Evolutionary conservation across 768 basidiomycete genomes (phyloP).

Genomic region (Auricularia sp.): DNA sequence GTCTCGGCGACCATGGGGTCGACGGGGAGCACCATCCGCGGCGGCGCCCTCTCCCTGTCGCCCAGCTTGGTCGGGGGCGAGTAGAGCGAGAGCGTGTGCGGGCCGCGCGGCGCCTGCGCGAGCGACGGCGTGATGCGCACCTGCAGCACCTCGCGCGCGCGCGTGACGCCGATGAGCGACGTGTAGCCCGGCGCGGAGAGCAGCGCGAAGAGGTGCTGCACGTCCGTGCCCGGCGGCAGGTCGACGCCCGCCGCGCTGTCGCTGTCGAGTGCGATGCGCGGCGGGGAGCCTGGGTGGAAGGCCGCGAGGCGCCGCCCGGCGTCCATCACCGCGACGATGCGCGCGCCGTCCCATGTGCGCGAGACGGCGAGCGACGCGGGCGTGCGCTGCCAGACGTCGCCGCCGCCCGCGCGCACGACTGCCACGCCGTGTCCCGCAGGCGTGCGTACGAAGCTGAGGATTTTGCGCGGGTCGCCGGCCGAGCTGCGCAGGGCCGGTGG

Average conservation of each 20-base stretch:
- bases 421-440: conserved; percentile 71
- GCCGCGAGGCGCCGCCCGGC: conserved; percentile 46
- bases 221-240: conserved; percentile 38
- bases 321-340: conserved; percentile 61
- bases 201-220: conserved; percentile 48
- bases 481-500: conserved; percentile 32
- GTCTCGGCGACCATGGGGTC: conserved; percentile 81
- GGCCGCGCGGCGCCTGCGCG: conserved; percentile 12
- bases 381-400: conserved; percentile 46
- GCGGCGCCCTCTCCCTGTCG: conserved; percentile 19
- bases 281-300: conserved; percentile 39
- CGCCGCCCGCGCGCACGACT: conserved; percentile 44
- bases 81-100: conserved; percentile 33
- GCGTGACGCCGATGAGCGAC: conserved; percentile 56
- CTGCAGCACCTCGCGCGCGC: conserved; percentile 48
- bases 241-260: neutral
- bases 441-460: conserved; percentile 60
- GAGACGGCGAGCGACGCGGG: conserved; percentile 34
- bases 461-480: conserved; percentile 37
- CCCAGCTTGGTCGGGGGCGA: conserved; percentile 42
- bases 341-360: conserved; percentile 45
- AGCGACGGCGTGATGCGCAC: conserved; percentile 29
- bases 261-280: conserved; percentile 10
- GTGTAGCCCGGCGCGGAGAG: conserved; percentile 43
- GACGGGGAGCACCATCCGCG: conserved; percentile 52